Base-by-base conservation (phyloP, 164 flowering plant species). In the Piper longum region DNA sequence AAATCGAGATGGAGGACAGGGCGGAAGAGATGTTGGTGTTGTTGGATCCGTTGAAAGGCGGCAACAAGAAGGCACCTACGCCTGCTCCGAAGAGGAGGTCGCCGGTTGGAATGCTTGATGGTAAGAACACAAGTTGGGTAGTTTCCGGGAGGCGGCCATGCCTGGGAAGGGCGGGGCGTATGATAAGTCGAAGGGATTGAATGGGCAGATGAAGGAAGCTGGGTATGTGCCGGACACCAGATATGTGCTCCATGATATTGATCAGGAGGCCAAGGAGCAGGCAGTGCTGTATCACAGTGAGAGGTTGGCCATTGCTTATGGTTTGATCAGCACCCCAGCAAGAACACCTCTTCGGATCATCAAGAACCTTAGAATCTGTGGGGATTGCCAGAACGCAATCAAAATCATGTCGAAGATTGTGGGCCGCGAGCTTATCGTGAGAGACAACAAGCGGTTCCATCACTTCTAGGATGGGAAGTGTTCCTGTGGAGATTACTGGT, bases 191-290 rank as follows among this genome's bases (percentile, higher is more conserved):
- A 82, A 75, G 71, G 82, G 70, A 3, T 69, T 77, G 60, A 67
- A 17, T 7, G 71, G 60, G 13, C 69, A 69, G 58, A 74, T 70
- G 80, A 89, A 82, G 62, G 80, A 80, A 63, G 69, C 68, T 9
- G 84, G 78, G 18, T 89, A 89, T 72, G 96, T 89, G 60, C 96
- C 96, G 0, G 96, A 89, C 62, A 87, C 96, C 0, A 75, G 93
- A 64, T 87, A 81, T 73, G 96, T 89, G 42, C 95, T 89, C 65
- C 96, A 89, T 65, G 96, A 89, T 66, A 89, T 89, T 66, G 96
- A 89, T 76, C 95, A 89, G 70, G 96, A 89, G 74, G 96, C 95
- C 3, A 87, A 89, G 67, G 96, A 87, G 74, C 95, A 89, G 67
- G 95, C 96, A 3, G 70, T 89, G 78, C 82, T 85, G 7, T 84